Evolutionary conservation across 345 rosid genomes (phyloP).

Genomic region (Mangifera indica): DNA sequence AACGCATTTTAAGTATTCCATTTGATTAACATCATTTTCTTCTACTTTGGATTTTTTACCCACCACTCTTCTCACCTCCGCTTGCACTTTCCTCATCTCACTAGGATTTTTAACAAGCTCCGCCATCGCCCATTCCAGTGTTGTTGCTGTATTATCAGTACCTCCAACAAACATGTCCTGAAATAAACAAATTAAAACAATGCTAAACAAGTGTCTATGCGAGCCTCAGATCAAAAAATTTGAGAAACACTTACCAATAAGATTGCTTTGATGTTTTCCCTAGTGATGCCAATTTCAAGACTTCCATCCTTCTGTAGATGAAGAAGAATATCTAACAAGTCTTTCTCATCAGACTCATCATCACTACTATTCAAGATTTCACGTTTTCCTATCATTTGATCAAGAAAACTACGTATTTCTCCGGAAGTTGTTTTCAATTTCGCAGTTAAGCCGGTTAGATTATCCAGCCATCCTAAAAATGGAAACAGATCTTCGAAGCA

Average conservation of each 20-base stretch:
- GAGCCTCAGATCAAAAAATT: background rate
- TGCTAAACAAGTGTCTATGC: background rate
- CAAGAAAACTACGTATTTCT: conserved; percentile 1
- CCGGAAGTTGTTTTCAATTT: background rate
- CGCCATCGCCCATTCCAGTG: conserved; percentile 16
- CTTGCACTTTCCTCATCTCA: conserved; percentile 8
- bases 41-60: conserved; percentile 7
- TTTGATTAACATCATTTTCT: background rate
- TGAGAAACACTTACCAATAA: conserved; percentile 4
- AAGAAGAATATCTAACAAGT: conserved; percentile 20
- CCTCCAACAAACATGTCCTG: conserved; percentile 22
- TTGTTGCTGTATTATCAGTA: conserved; percentile 13
- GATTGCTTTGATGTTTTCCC: conserved; percentile 18
- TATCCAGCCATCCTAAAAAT: conserved; percentile 22
- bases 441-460: conserved; percentile 9
- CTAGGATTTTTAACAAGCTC: conserved; percentile 16
- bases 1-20: conserved; percentile 18
- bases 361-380: background rate
- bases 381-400: conserved; percentile 20
- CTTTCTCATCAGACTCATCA: background rate
- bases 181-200: background rate
- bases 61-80: conserved; percentile 12
- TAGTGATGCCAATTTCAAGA: conserved; percentile 4
- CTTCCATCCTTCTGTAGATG: conserved; percentile 13
- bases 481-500: conserved; percentile 27